Conservation (phyloP, 1,139 yeast genomes). For the Kluyveromyces sp. region DNA sequence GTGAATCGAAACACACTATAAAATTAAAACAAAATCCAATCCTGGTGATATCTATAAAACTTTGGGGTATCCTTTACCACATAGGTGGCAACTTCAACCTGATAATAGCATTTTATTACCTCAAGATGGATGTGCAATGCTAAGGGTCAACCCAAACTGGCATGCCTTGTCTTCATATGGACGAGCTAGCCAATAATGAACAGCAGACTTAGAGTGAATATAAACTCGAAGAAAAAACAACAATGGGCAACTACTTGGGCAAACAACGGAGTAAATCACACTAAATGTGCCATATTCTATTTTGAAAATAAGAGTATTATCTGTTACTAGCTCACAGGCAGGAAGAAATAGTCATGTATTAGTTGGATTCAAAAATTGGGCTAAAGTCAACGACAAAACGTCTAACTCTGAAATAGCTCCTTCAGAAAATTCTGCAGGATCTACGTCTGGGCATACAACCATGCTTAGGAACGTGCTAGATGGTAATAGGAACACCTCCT, state of each 20-base stretch:
- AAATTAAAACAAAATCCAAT: conserved; percentile 15
- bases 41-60: conserved; percentile 17
- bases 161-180: conserved; percentile 30
- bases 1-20: conserved; percentile 9
- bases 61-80: conserved; percentile 31
- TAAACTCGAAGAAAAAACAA: conserved; percentile 21
- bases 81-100: conserved; percentile 31
- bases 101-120: conserved; percentile 28
- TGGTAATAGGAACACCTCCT: conserved; percentile 4
- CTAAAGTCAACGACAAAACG: conserved; percentile 8
- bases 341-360: conserved; percentile 36
- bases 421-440: conserved; percentile 6
- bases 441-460: conserved; percentile 7
- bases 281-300: conserved; percentile 45
- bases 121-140: conserved; percentile 24
- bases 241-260: conserved; percentile 37
- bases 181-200: conserved; percentile 17
- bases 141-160: conserved; percentile 29
- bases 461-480: conserved; percentile 9
- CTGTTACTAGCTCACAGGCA: conserved; percentile 32
- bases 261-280: conserved; percentile 36
- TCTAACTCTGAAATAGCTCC: conserved; percentile 15
- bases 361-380: conserved; percentile 34
- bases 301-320: conserved; percentile 44
- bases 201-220: conserved; percentile 17